Base-by-base conservation (phyloP, 2,329 filamentous ascomycete genomes). In the Phialophora expanda region DNA sequence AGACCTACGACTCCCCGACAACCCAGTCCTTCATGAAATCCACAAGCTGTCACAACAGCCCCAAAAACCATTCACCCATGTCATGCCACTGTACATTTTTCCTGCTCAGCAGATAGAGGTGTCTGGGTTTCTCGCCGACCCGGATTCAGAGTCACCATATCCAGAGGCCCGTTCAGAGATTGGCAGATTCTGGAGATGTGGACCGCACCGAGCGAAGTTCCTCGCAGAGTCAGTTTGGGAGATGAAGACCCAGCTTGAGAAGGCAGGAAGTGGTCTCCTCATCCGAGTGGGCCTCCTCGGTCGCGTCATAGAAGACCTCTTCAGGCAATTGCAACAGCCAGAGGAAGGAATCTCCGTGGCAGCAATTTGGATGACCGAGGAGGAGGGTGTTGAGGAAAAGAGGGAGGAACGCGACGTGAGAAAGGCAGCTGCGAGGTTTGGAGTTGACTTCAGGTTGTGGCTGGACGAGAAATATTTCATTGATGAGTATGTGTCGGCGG, bases 381-480 rank as follows among this genome's bases (percentile, higher is more conserved):
- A 93, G 65, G 86, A 90, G 61, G 87, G 88, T 0, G 82, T 82
- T 2, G 91, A 94, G 71, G 91, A 94, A 75, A 83, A 84, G 64
- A 76, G 78, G 4, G 90, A 93, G 61, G 87, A 92, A 71, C 76
- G 80, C 24, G 79, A 79, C 0, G 80, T 91, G 1, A 80, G 82
- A 30, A 74, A 78, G 0, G 74, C 86, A 0, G 88, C 89, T 62
- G 77, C 83, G 24, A 75, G 82, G 12, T 77, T 82, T 2, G 81
- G 80, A 0, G 80, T 87, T 3, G 82, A 86, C 1, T 91, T 92
- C 75, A 85, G 85, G 74, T 65, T 87, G 0, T 93, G 88, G 86
- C 76, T 78, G 0, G 90, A 94, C 71, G 90, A 93, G 76, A 94
- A 93, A 75, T 93, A 91, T 71, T 88, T 88, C 66, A 82, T 93